These are phyloP conservation scores for Fusarium xyrophilum DNA, from an alignment of 2,329 filamentous ascomycete genomes.

Conservation along the genomic window DNA sequence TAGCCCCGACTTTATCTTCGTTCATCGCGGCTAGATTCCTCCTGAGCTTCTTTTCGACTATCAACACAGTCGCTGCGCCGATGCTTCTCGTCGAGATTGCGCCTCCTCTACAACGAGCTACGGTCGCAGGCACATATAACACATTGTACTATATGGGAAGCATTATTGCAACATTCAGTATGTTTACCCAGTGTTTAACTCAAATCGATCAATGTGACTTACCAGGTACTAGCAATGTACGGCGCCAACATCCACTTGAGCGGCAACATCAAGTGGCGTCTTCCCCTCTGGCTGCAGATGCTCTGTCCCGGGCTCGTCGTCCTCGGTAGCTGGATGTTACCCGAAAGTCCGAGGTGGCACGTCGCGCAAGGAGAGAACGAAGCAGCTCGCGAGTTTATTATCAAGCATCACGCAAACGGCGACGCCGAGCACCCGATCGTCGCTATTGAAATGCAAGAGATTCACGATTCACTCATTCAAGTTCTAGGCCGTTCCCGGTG, in stretches of 20 bases:
- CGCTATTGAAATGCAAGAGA: not conserved
- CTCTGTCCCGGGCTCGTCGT: not conserved
- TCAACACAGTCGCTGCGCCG: not conserved
- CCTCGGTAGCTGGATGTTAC: not conserved
- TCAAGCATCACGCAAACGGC: not conserved
- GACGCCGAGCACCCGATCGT: not conserved
- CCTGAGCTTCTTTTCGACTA: not conserved
- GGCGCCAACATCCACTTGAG: not conserved
- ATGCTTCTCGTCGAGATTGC: not conserved
- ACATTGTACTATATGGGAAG: not conserved
- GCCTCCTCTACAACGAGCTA: not conserved
- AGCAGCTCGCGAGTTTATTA: not conserved
- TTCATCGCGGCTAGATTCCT: not conserved
- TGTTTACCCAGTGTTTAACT: rapidly evolving
- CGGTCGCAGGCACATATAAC: not conserved
- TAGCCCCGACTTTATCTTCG: not conserved
- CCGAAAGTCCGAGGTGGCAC: not conserved
- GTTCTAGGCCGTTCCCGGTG: not conserved
- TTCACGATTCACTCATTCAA: not conserved
- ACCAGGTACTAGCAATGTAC: not conserved
- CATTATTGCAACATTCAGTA: not conserved
- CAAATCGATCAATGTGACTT: rapidly evolving
- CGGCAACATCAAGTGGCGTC: not conserved
- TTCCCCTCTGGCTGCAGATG: not conserved
- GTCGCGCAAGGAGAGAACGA: not conserved